phyloP scores from a whole-genome alignment of 129 eudicot species.

The Scalesia atractyloides region DNA sequence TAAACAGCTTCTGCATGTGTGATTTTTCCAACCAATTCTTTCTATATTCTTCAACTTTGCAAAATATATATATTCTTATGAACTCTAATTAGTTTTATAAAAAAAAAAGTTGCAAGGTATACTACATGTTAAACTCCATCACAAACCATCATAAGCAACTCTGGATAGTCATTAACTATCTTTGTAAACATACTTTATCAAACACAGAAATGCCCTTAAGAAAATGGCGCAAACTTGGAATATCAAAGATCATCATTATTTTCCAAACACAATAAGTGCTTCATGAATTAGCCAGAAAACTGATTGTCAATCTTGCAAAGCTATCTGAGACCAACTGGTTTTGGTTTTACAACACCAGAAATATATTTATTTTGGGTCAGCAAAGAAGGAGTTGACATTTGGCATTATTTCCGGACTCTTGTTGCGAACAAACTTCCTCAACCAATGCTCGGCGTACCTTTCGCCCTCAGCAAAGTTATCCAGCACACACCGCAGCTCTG shows the following conservation, averaged over 20 bases:
- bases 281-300: not conserved
- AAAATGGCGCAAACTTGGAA: not conserved
- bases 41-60: too few relatives aligned
- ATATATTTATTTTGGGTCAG: constrained; percentile 51
- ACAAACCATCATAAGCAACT: too few relatives aligned
- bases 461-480: constrained; percentile 89
- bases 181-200: not conserved
- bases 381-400: constrained; percentile 70
- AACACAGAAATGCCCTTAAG: not conserved
- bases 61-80: too few relatives aligned
- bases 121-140: too few relatives aligned
- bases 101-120: too few relatives aligned
- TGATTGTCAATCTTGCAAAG: not conserved
- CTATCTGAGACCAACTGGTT: constrained; percentile 4
- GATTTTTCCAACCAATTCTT: too few relatives aligned
- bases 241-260: not conserved
- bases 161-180: too few relatives aligned
- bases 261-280: constrained; percentile 3
- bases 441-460: constrained; percentile 63
- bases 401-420: constrained; percentile 86
- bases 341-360: constrained; percentile 4
- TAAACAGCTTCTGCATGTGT: too few relatives aligned
- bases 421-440: constrained; percentile 81
- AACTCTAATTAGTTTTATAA: too few relatives aligned
- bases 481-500: constrained; percentile 79